Conservation (phyloP, 1,284 basidiomycete species). For the Marasmius sp. region DNA sequence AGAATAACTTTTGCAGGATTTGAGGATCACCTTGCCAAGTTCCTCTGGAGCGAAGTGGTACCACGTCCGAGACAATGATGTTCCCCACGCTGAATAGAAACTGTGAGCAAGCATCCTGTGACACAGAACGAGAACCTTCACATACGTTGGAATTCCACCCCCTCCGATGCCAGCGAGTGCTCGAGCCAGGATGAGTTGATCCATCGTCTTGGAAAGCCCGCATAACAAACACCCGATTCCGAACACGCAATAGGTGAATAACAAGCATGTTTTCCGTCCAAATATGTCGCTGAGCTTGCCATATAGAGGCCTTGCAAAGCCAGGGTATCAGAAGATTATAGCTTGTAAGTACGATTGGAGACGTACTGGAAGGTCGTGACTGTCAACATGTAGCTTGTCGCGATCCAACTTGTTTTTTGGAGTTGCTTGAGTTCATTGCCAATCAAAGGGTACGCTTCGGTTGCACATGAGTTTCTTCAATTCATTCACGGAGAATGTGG, state of each 20-base stretch:
- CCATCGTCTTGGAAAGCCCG: conserved; percentile 54
- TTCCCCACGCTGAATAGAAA: conserved; percentile 53
- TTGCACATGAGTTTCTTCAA: not conserved
- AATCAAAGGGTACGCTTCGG: conserved; percentile 54
- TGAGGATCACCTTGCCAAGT: conserved; percentile 59
- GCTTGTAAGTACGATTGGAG: not conserved
- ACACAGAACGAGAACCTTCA: conserved; percentile 5
- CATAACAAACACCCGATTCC: conserved; percentile 54
- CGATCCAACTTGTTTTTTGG: conserved; percentile 66
- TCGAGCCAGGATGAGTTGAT: conserved; percentile 53
- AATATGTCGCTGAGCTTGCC: conserved; percentile 69
- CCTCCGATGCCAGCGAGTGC: conserved; percentile 64
- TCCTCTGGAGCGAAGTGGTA: conserved; percentile 57
- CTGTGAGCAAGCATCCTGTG: conserved; percentile 25
- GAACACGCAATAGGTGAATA: conserved; percentile 57
- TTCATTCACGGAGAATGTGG: not conserved
- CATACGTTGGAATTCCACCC: conserved; percentile 64
- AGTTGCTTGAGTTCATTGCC: conserved; percentile 63
- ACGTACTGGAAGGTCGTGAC: conserved; percentile 62
- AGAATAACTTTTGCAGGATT: not conserved
- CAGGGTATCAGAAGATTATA: conserved; percentile 43
- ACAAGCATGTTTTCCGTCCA: conserved; percentile 56
- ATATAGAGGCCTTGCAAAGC: conserved; percentile 59
- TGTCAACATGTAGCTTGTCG: conserved; percentile 62
- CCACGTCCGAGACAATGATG: conserved; percentile 63